phyloP scores from a whole-genome alignment of 2,329 filamentous ascomycete genomes.

The Bipolaris cookei region DNA sequence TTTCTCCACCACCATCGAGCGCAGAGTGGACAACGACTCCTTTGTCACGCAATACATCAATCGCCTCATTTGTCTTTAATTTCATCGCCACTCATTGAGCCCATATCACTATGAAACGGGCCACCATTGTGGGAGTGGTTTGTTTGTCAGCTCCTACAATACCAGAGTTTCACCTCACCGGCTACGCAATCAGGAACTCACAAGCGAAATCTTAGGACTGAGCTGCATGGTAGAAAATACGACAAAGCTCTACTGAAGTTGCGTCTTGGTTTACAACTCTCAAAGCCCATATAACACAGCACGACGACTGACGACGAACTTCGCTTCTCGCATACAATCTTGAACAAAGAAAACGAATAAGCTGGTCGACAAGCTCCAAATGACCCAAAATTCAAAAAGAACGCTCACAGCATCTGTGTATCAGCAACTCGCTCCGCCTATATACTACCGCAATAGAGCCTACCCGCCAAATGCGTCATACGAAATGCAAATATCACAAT shows the following conservation, averaged over 20 bases:
- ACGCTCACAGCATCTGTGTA: not conserved
- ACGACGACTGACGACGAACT: not conserved
- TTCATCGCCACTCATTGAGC: not conserved
- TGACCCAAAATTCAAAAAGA: not conserved
- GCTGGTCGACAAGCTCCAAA: not conserved
- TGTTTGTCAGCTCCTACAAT: not conserved
- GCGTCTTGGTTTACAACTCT: not conserved
- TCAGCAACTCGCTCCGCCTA: not conserved
- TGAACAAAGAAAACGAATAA: not conserved
- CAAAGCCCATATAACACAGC: not conserved
- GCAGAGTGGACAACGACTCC: not conserved
- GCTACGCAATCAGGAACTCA: not conserved
- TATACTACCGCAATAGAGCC: not conserved
- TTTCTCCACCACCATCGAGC: not conserved
- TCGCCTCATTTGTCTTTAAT: conserved; percentile 4
- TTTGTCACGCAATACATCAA: not conserved
- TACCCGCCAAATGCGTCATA: not conserved
- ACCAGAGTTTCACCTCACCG: not conserved
- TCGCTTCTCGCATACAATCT: not conserved
- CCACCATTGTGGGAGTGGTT: not conserved
- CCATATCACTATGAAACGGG: conserved; percentile 7
- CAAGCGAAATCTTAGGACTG: not conserved
- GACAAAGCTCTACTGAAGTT: not conserved
- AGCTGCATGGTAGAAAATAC: not conserved
- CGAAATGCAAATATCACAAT: not conserved